These are phyloP conservation scores for Hamigera avellanea DNA, from an alignment of 495 filamentous ascomycete genomes.

Conservation along the genomic window DNA sequence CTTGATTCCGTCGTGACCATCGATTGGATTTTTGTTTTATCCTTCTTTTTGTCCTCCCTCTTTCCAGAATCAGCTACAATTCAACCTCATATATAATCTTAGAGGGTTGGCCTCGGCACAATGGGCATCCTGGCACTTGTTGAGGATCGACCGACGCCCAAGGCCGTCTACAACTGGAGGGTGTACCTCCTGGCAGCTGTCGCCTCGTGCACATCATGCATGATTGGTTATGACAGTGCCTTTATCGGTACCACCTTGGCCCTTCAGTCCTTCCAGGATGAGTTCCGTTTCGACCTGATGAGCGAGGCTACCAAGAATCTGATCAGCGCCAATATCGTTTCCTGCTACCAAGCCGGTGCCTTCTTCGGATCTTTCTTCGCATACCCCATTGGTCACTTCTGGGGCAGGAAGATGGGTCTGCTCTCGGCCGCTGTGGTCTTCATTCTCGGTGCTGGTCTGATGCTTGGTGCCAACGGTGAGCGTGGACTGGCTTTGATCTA, in stretches of 20 bases:
- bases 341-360: constrained; percentile 55
- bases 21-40: no score
- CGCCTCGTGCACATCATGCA: constrained; percentile 60
- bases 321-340: constrained; percentile 58
- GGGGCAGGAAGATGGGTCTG: constrained; percentile 44
- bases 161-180: constrained; percentile 66
- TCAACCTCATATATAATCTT: no score
- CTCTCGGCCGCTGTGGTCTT: constrained; percentile 41
- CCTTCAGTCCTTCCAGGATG: constrained; percentile 48
- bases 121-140: constrained; percentile 53
- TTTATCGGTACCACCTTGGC: constrained; percentile 67
- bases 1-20: no score
- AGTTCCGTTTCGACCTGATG: constrained; percentile 45
- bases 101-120: constrained; percentile 7
- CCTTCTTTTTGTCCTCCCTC: no score
- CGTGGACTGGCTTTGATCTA: constrained; percentile 52
- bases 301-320: constrained; percentile 27
- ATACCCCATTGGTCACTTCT: constrained; percentile 42
- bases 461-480: constrained; percentile 45
- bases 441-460: constrained; percentile 52
- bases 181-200: constrained; percentile 56
- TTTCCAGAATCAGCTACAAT: no score
- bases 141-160: constrained; percentile 58
- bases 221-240: constrained; percentile 64
- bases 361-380: constrained; percentile 52